A percentile compares a stretch with the other conserved stretches of the same genome.
phyloP scores from a whole-genome alignment of 257 asterid species.

The Capsicum baccatum region DNA sequence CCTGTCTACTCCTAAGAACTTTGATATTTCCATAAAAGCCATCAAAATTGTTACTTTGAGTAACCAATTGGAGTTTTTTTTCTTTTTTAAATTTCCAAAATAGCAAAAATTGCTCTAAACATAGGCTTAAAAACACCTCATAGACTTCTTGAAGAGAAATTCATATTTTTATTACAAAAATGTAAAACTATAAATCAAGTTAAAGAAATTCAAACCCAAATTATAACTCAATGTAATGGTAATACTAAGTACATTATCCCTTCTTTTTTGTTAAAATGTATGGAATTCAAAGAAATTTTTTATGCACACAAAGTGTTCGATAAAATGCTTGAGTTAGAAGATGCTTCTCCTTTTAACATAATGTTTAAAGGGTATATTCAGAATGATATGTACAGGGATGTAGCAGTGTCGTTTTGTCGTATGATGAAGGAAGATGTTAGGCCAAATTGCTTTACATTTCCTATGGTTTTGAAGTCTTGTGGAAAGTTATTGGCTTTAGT shows the following conservation, averaged over 20 bases:
- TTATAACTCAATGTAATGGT: constrained; percentile 48
- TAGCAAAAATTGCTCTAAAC: constrained; percentile 41
- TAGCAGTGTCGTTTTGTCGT: constrained; percentile 47
- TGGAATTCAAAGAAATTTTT: constrained; percentile 37
- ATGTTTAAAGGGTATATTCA: constrained; percentile 77
- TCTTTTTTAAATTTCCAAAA: neutral
- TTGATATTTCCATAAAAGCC: neutral
- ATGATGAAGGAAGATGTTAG: constrained; percentile 70
- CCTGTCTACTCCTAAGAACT: neutral
- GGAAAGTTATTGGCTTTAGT: constrained; percentile 51
- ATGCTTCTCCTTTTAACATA: constrained; percentile 69
- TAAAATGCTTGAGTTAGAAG: constrained; percentile 52
- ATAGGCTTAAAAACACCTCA: constrained; percentile 29
- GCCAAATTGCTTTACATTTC: constrained; percentile 71
- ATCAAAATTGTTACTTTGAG: neutral
- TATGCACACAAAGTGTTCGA: constrained; percentile 69
- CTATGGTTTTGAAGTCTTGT: constrained; percentile 76
- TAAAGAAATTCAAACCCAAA: constrained; percentile 71
- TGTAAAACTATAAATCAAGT: constrained; percentile 63
- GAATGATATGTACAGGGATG: constrained; percentile 48
- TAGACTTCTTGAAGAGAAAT: constrained; percentile 35
- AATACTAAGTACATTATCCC: constrained; percentile 54
- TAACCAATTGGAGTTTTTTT: neutral
- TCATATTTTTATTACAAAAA: constrained; percentile 55
- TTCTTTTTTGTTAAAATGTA: constrained; percentile 59